Percentiles rank a stretch among this genome's conserved stretches.
Evolutionary conservation across 2,329 filamentous ascomycete species (phyloP).

Genomic region (Colletotrichum orbiculare): DNA sequence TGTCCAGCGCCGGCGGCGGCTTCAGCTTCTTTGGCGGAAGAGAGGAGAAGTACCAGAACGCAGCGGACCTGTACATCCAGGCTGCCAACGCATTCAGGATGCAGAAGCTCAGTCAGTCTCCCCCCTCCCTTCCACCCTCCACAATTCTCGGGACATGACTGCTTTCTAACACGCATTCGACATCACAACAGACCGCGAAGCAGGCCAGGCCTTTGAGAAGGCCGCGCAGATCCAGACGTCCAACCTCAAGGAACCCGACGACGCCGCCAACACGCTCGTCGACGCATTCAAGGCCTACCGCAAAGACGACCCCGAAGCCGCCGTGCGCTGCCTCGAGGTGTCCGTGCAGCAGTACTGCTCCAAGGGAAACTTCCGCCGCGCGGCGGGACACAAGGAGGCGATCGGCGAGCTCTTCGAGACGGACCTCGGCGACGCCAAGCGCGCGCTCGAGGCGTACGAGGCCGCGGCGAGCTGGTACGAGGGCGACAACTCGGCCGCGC

Average conservation of each 20-base stretch:
- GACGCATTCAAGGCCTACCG: constrained; percentile 97
- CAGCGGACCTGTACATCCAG: constrained; percentile 86
- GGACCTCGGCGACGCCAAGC: constrained; percentile 81
- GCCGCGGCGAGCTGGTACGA: constrained; percentile 91
- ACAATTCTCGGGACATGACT: neutral
- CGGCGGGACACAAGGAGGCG: constrained; percentile 90
- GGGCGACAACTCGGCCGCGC: constrained; percentile 84
- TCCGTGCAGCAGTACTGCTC: constrained; percentile 88
- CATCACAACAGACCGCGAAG: constrained; percentile 75
- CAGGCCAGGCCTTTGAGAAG: constrained; percentile 86
- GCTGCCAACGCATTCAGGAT: constrained; percentile 93
- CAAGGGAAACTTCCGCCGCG: constrained; percentile 91
- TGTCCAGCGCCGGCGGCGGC: constrained; percentile 78
- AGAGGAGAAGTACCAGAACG: constrained; percentile 89
- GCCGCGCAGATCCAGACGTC: constrained; percentile 84
- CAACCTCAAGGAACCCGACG: constrained; percentile 90
- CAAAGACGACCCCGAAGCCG: constrained; percentile 85
- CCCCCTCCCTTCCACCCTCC: too few species aligned
- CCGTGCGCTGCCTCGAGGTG: constrained; percentile 80
- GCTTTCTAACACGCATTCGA: neutral
- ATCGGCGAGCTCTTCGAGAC: constrained; percentile 87
- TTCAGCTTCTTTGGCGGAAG: constrained; percentile 91
- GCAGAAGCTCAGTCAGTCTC: constrained; percentile 78
- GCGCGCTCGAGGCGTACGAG: constrained; percentile 86
- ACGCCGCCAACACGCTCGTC: constrained; percentile 86